These are phyloP conservation scores for Arctium minus DNA, from an alignment of 129 eudicot genomes.

Conservation along the genomic window DNA sequence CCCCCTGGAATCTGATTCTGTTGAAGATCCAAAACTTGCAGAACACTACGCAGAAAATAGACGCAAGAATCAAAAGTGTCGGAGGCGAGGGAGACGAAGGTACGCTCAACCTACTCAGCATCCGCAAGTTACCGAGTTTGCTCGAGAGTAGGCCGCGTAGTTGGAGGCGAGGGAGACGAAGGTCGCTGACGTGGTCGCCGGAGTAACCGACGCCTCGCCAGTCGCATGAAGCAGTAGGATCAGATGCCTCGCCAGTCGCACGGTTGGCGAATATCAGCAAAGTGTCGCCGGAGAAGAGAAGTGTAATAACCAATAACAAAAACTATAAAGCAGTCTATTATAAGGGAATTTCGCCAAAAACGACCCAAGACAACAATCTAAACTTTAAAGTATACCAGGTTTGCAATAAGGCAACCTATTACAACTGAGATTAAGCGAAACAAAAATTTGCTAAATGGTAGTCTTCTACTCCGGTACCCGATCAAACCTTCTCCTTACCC, in stretches of 20 bases:
- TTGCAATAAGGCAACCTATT: no score
- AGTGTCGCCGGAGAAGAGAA: no score
- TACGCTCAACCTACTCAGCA: constrained; percentile 64
- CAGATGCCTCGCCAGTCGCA: constrained; percentile 58
- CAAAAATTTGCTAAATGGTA: no score
- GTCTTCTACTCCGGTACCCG: no score
- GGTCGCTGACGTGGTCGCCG: constrained; percentile 45
- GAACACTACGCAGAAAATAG: constrained; percentile 50
- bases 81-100: constrained; percentile 61
- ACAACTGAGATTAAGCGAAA: no score
- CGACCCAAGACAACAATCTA: no score
- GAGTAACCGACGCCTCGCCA: constrained; percentile 80
- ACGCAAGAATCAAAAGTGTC: constrained; percentile 38
- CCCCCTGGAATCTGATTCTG: constrained; percentile 48
- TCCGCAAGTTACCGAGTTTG: constrained; percentile 45
- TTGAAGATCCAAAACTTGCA: constrained; percentile 62
- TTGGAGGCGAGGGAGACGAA: constrained; percentile 64
- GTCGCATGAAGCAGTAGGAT: constrained; percentile 75
- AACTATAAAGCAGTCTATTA: no score
- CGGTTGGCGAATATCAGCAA: no score
- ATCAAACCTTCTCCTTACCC: no score
- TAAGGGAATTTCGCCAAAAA: no score
- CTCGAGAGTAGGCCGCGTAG: constrained; percentile 51
- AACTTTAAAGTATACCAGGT: no score
- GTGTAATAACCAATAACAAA: no score